These are phyloP conservation scores for Podospora australis DNA, from an alignment of 495 filamentous ascomycete species.

Conservation along the genomic window DNA sequence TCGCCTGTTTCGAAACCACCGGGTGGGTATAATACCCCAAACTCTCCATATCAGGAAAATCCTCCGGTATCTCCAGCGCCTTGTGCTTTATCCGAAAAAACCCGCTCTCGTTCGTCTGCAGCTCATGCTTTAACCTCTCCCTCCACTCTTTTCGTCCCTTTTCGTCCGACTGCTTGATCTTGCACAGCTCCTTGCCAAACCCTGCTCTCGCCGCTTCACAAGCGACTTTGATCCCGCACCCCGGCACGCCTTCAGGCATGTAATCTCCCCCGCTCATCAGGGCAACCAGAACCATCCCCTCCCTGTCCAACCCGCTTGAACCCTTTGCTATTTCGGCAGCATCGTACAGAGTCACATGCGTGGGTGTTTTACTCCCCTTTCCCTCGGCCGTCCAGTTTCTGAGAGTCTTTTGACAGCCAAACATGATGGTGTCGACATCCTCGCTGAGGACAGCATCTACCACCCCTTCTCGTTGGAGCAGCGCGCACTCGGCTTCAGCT, in stretches of 20 bases:
- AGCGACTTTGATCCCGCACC: conserved; percentile 79
- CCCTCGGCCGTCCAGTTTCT: conserved; percentile 77
- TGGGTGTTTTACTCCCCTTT: conserved; percentile 60
- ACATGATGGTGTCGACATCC: conserved; percentile 98
- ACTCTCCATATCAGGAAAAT: conserved; percentile 73
- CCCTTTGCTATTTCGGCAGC: conserved; percentile 43
- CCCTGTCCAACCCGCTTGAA: conserved; percentile 57
- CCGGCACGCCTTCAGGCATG: conserved; percentile 77
- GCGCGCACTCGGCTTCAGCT: conserved; percentile 92
- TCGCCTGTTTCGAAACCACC: conserved; percentile 58
- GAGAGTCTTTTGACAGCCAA: conserved; percentile 71
- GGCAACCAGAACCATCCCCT: conserved; percentile 91
- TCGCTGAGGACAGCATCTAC: conserved; percentile 96
- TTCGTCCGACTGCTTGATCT: conserved; percentile 42
- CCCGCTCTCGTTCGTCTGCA: conserved; percentile 77
- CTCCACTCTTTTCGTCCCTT: conserved; percentile 64
- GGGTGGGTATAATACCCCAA: conserved; percentile 83
- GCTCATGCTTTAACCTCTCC: conserved; percentile 63
- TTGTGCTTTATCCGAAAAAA: conserved; percentile 72
- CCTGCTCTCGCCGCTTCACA: conserved; percentile 86
- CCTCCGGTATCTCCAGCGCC: conserved; percentile 65
- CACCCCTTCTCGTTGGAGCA: conserved; percentile 73
- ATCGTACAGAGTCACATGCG: conserved; percentile 79
- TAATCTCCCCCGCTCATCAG: conserved; percentile 97
- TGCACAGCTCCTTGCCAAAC: conserved; percentile 73